A percentile compares a stretch with the other conserved stretches of the same genome.
Conservation (phyloP, 768 basidiomycete genomes). For the Hygrophorus russula region DNA sequence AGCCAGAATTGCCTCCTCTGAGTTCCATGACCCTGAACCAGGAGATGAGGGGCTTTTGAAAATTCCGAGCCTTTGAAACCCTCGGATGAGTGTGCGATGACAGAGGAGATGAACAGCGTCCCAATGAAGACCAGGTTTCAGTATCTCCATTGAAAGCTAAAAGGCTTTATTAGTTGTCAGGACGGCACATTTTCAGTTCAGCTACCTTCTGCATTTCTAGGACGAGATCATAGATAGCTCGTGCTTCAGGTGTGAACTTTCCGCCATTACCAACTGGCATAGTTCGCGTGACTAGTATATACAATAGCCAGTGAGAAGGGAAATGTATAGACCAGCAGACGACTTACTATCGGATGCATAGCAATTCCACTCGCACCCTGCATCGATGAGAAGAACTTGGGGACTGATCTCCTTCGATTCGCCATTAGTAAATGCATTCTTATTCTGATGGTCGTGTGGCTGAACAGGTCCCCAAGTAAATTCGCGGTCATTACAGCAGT, state of each 20-base stretch:
- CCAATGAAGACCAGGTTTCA: constrained; percentile 81
- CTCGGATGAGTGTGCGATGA: constrained; percentile 71
- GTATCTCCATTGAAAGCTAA: constrained; percentile 56
- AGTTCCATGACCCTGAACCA: constrained; percentile 43
- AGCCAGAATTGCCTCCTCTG: constrained; percentile 57
- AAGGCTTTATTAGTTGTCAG: background rate
- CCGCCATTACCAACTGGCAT: constrained; percentile 94
- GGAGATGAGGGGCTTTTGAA: constrained; percentile 50
- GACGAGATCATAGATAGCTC: constrained; percentile 79
- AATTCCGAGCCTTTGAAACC: constrained; percentile 77
- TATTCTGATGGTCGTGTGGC: constrained; percentile 43
- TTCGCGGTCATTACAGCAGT: constrained; percentile 85
- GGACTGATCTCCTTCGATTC: constrained; percentile 34
- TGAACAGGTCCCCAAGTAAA: constrained; percentile 76
- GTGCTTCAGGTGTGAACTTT: constrained; percentile 72
- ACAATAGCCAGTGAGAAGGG: background rate
- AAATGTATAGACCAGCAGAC: background rate
- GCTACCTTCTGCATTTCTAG: constrained; percentile 80
- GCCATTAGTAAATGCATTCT: constrained; percentile 19
- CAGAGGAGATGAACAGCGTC: constrained; percentile 77
- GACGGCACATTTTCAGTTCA: constrained; percentile 5
- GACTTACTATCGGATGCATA: constrained; percentile 30
- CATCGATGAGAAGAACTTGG: constrained; percentile 84
- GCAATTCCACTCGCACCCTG: constrained; percentile 78
- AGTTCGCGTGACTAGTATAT: constrained; percentile 53